Evolutionary conservation across 805 yeast genomes (phyloP).

Genomic region (Hanseniaspora nectarophila): DNA sequence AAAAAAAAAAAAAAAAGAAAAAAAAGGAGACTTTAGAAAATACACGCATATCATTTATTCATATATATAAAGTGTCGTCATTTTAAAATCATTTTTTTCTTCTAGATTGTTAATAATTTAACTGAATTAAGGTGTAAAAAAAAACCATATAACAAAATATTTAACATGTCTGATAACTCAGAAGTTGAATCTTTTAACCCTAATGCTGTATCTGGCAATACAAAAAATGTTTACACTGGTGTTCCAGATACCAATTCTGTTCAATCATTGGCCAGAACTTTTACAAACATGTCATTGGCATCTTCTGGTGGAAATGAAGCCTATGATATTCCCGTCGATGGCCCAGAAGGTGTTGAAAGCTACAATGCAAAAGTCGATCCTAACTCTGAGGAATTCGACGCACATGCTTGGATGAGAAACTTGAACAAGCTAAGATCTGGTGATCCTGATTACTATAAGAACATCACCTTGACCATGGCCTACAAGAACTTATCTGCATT

Average conservation of each 20-base stretch:
- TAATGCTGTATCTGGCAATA: not conserved
- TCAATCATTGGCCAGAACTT: slow-evolving; percentile 8
- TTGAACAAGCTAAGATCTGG: slow-evolving; percentile 40
- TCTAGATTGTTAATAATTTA: too few species aligned
- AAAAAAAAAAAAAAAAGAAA: too few species aligned
- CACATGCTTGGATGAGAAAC: slow-evolving; percentile 58
- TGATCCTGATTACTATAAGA: slow-evolving; percentile 54
- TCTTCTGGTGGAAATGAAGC: not conserved
- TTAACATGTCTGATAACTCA: slow-evolving; percentile 10
- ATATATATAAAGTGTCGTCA: too few species aligned
- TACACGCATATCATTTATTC: too few species aligned
- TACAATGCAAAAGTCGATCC: slow-evolving; percentile 44
- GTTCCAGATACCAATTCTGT: slow-evolving; percentile 7
- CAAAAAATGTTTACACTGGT: not conserved
- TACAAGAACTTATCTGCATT: slow-evolving; percentile 47
- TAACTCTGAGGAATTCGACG: slow-evolving; percentile 41
- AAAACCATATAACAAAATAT: too few species aligned
- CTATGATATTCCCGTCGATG: slow-evolving; percentile 8
- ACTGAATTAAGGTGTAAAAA: too few species aligned
- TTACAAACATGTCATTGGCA: slow-evolving; percentile 5
- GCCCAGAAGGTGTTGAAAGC: slow-evolving; percentile 1
- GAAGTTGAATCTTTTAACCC: slow-evolving; percentile 12
- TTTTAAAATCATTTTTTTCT: too few species aligned
- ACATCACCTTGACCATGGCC: slow-evolving; percentile 47
- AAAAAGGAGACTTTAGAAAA: too few species aligned